These are phyloP conservation scores for Claviceps sp. DNA, from an alignment of 2,329 filamentous ascomycete species.

Conservation along the genomic window DNA sequence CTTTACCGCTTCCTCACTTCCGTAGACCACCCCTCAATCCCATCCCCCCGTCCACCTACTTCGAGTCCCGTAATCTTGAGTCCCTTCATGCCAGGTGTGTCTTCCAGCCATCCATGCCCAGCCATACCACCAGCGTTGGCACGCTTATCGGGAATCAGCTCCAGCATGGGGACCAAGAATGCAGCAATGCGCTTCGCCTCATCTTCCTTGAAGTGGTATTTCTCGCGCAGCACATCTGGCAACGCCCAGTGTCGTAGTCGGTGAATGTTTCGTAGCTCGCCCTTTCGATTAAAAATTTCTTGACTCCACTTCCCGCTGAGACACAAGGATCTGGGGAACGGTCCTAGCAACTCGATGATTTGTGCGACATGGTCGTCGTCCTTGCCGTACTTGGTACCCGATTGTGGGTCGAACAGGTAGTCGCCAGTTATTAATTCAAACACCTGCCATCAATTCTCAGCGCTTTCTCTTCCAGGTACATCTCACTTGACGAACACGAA, in stretches of 20 bases:
- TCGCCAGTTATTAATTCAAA: constrained; percentile 97
- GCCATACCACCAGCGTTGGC: constrained; percentile 96
- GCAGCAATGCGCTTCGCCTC: constrained; percentile 66
- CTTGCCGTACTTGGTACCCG: constrained; percentile 97
- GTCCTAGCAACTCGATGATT: constrained; percentile 90
- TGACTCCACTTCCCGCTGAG: constrained; percentile 93
- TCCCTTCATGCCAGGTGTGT: constrained; percentile 78
- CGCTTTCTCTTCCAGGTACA: not conserved
- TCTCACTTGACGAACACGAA: not conserved
- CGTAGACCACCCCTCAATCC: constrained; percentile 84
- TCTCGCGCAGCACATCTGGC: constrained; percentile 83
- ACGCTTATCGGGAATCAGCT: constrained; percentile 73
- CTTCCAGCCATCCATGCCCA: constrained; percentile 67
- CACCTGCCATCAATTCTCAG: constrained; percentile 39
- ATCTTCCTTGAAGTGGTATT: constrained; percentile 85
- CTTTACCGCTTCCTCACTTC: constrained; percentile 72
- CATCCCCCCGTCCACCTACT: constrained; percentile 75
- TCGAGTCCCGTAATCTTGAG: constrained; percentile 58
- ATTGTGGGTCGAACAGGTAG: constrained; percentile 96
- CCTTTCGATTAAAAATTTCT: constrained; percentile 97
- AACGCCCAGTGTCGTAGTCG: constrained; percentile 91
- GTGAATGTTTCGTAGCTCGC: constrained; percentile 94
- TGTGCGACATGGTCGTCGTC: constrained; percentile 99
- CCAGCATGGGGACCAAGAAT: constrained; percentile 83
- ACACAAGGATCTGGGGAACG: constrained; percentile 85